Percentiles rank a stretch among this genome's conserved stretches.
Conservation (phyloP, 2,329 filamentous ascomycete species). For the Stemphylium lycopersici region DNA sequence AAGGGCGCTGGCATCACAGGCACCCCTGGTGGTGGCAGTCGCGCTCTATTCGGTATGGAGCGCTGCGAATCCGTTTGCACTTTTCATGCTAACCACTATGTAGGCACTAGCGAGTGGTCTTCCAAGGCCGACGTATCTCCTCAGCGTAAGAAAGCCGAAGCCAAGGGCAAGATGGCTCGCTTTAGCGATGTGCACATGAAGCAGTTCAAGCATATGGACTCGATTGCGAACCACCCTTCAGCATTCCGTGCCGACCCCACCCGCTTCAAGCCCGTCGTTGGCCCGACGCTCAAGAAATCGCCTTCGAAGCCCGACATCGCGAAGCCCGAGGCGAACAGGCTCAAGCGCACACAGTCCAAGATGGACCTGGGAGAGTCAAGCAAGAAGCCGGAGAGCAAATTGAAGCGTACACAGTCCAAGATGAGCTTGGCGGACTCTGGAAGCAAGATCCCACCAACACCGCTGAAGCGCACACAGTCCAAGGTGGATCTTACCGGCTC, state of each 20-base stretch:
- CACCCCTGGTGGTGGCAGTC: constrained; percentile 49
- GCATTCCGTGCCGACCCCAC: constrained; percentile 69
- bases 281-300: constrained; percentile 38
- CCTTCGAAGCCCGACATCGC: constrained; percentile 56
- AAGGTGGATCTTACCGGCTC: constrained; percentile 67
- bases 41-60: constrained; percentile 35
- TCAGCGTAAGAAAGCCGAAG: constrained; percentile 75
- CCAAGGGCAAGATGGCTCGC: constrained; percentile 77
- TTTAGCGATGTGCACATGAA: constrained; percentile 87
- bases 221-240: constrained; percentile 85
- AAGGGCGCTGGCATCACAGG: constrained; percentile 71
- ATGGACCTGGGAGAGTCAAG: constrained; percentile 69
- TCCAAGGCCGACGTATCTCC: constrained; percentile 50
- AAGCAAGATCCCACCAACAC: constrained; percentile 44
- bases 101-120: constrained; percentile 39
- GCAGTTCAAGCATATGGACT: constrained; percentile 97
- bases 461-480: constrained; percentile 59
- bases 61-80: not conserved
- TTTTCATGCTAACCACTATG: not conserved
- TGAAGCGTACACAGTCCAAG: constrained; percentile 62
- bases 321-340: constrained; percentile 46
- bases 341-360: constrained; percentile 64
- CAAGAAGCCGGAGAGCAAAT: constrained; percentile 42
- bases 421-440: constrained; percentile 68
- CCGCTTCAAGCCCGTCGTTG: constrained; percentile 57